These are phyloP conservation scores for Eremothecium gossypii DNA, from an alignment of 1,139 yeast genomes.

Conservation along the genomic window DNA sequence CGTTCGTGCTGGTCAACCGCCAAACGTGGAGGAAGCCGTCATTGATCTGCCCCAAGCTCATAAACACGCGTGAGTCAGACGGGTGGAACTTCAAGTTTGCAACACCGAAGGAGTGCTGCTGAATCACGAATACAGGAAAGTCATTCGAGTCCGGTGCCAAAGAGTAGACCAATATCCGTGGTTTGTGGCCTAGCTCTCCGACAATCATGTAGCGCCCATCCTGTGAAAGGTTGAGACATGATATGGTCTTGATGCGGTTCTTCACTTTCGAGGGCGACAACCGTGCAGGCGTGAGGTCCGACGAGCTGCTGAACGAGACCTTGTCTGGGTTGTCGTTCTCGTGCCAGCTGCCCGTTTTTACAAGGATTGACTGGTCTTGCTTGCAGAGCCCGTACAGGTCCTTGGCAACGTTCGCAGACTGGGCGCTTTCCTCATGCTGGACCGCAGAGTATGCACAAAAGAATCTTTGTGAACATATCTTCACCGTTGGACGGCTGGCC, in stretches of 20 bases:
- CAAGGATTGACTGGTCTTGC: constrained; percentile 7
- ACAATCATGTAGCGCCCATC: constrained; percentile 7
- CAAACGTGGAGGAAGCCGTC: constrained; percentile 8
- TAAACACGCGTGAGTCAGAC: constrained; percentile 5
- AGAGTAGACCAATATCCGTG: constrained; percentile 7
- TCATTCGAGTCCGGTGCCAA: constrained; percentile 8
- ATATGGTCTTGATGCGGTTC: constrained; percentile 8
- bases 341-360: constrained; percentile 6
- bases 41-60: constrained; percentile 8
- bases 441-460: constrained; percentile 8
- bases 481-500: not conserved
- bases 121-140: constrained; percentile 8
- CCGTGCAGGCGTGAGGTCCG: constrained; percentile 7
- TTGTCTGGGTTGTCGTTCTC: constrained; percentile 5
- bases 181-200: constrained; percentile 9
- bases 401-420: not conserved
- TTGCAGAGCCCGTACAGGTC: constrained; percentile 6
- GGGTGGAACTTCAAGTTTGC: constrained; percentile 8
- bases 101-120: constrained; percentile 8
- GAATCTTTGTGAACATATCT: constrained; percentile 6
- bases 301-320: constrained; percentile 1
- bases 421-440: constrained; percentile 1
- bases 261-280: constrained; percentile 6
- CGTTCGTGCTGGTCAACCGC: constrained; percentile 5
- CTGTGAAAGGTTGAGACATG: constrained; percentile 6